A percentile compares a stretch with the other conserved stretches of the same genome.
These are phyloP conservation scores for Moricandia moricandioides DNA, from an alignment of 345 rosid genomes.

Conservation along the genomic window DNA sequence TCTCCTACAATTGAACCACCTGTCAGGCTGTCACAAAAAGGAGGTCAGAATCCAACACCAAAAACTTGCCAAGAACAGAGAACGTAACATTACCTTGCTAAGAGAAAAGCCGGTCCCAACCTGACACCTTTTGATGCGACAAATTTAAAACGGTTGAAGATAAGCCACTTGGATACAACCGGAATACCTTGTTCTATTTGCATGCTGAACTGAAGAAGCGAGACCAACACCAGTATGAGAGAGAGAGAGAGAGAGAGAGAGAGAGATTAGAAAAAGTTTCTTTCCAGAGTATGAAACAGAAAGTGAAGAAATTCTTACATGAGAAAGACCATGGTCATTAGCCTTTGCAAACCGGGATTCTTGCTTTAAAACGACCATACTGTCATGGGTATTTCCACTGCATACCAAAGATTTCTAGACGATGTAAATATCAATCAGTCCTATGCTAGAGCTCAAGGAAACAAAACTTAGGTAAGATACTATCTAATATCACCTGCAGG, in stretches of 20 bases:
- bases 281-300: neutral
- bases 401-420: constrained; percentile 38
- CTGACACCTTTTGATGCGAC: constrained; percentile 79
- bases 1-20: constrained; percentile 98
- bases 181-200: constrained; percentile 97
- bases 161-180: constrained; percentile 81
- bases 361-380: constrained; percentile 93
- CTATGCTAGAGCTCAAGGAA: constrained; percentile 4
- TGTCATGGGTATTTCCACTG: constrained; percentile 79
- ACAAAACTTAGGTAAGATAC: constrained; percentile 11
- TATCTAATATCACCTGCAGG: constrained; percentile 68
- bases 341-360: constrained; percentile 85
- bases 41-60: constrained; percentile 33
- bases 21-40: constrained; percentile 60
- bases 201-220: constrained; percentile 62
- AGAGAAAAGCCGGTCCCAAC: constrained; percentile 80
- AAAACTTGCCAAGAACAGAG: neutral
- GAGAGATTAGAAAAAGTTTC: neutral
- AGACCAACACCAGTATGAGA: constrained; percentile 7
- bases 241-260: neutral
- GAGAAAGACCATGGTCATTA: constrained; percentile 72
- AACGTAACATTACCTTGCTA: constrained; percentile 61
- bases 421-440: constrained; percentile 37
- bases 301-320: constrained; percentile 46
- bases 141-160: constrained; percentile 89